A percentile compares a stretch with the other conserved stretches of the same genome.
Conservation (phyloP, 495 filamentous ascomycete species). For the Thozetella sp. region DNA sequence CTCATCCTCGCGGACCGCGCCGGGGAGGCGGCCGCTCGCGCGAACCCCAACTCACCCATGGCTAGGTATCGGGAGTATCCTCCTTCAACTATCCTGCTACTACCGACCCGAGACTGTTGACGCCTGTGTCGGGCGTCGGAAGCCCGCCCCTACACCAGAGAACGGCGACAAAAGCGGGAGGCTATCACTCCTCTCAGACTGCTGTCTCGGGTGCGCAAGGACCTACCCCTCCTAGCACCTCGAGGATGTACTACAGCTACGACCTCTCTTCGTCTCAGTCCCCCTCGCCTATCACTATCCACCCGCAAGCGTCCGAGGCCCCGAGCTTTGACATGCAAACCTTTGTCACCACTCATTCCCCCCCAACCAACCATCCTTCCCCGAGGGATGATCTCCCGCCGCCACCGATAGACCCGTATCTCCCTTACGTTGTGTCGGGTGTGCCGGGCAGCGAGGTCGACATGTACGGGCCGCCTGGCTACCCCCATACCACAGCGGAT, state of each 20-base stretch:
- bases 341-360: constrained; percentile 25
- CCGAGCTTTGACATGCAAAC: constrained; percentile 25
- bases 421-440: constrained; percentile 31
- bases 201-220: constrained; percentile 32
- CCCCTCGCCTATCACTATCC: constrained; percentile 34
- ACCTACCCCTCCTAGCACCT: constrained; percentile 43
- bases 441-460: constrained; percentile 17
- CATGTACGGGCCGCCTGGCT: constrained; percentile 20
- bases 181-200: constrained; percentile 27
- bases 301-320: constrained; percentile 23
- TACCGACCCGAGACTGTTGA: constrained; percentile 44
- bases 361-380: constrained; percentile 23
- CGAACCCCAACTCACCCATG: constrained; percentile 4
- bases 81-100: constrained; percentile 44
- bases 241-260: constrained; percentile 35
- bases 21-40: background rate
- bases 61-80: constrained; percentile 34
- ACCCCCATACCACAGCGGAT: background rate
- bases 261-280: constrained; percentile 15
- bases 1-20: background rate
- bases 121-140: constrained; percentile 42
- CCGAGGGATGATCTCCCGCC: constrained; percentile 29
- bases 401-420: constrained; percentile 24
- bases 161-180: constrained; percentile 28
- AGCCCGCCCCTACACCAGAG: constrained; percentile 44